Evolutionary conservation across 805 yeast genomes (phyloP).

Genomic region (Sugiyamaella marilandica): DNA sequence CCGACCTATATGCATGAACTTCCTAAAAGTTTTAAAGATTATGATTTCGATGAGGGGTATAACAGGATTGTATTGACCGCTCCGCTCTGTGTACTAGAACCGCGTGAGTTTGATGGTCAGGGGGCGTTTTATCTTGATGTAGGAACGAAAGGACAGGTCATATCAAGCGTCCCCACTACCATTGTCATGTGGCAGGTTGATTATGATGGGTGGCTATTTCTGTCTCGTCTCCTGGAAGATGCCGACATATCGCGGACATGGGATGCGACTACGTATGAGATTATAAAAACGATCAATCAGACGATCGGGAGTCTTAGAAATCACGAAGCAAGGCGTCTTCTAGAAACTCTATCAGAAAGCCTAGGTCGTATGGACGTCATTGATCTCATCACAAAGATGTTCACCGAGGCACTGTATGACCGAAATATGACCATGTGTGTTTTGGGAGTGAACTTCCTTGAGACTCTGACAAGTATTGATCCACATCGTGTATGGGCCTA

Average conservation of each 20-base stretch:
- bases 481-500: conserved; percentile 78
- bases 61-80: conserved; percentile 50
- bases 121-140: conserved; percentile 43
- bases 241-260: conserved; percentile 36
- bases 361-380: conserved; percentile 52
- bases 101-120: conserved; percentile 46
- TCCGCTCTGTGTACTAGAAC: conserved; percentile 49
- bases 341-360: conserved; percentile 39
- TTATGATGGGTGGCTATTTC: conserved; percentile 81
- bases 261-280: conserved; percentile 17
- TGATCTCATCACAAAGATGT: conserved; percentile 58
- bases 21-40: conserved; percentile 38
- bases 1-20: conserved; percentile 55
- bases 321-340: conserved; percentile 38
- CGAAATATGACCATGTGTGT: conserved; percentile 46
- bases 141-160: conserved; percentile 66
- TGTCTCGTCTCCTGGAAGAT: conserved; percentile 75
- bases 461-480: conserved; percentile 43
- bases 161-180: conserved; percentile 43
- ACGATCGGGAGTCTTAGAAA: conserved; percentile 24
- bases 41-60: conserved; percentile 45
- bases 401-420: conserved; percentile 61
- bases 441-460: conserved; percentile 46
- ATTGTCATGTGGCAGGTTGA: conserved; percentile 52
- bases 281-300: background rate